Evolutionary conservation across 2,329 filamentous ascomycete species (phyloP).

Genomic region (Colletotrichum scovillei): DNA sequence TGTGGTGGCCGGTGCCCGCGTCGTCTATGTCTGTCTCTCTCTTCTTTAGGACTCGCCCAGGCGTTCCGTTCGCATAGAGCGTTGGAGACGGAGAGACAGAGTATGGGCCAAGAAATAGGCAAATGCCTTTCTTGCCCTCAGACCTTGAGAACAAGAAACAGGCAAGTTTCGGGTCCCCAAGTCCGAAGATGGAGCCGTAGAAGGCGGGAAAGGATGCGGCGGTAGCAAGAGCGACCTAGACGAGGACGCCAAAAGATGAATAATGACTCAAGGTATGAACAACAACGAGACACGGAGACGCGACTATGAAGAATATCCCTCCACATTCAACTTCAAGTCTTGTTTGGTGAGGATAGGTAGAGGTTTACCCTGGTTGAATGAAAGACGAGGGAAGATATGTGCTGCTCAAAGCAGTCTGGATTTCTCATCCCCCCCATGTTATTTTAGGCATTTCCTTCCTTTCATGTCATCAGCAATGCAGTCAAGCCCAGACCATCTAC

Average conservation of each 20-base stretch:
- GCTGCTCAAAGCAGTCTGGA: conserved; percentile 21
- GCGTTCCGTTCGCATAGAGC: conserved; percentile 19
- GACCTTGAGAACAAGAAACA: not conserved
- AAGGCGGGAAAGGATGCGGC: not conserved
- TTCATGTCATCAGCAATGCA: conserved; percentile 28
- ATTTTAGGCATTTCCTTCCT: conserved; percentile 24
- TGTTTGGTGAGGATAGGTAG: conserved; percentile 24
- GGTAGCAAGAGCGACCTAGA: not conserved
- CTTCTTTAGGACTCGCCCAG: not conserved
- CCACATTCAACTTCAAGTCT: conserved; percentile 4
- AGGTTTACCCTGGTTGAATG: not conserved
- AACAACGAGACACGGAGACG: conserved; percentile 7
- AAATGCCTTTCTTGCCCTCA: not conserved
- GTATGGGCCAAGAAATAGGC: not conserved
- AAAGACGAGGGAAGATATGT: not conserved
- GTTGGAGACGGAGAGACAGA: not conserved
- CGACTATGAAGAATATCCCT: conserved; percentile 28
- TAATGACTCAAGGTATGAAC: conserved; percentile 6
- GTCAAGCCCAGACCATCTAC: conserved; percentile 1
- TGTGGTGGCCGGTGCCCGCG: conserved; percentile 15
- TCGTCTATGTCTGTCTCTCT: not conserved
- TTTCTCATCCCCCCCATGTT: conserved; percentile 5
- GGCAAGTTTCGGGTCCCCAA: conserved; percentile 13
- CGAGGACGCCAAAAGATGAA: conserved; percentile 15
- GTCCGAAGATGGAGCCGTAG: conserved; percentile 20